Evolutionary conservation across 768 basidiomycete genomes (phyloP).

Genomic region (Leccinum arenicola): DNA sequence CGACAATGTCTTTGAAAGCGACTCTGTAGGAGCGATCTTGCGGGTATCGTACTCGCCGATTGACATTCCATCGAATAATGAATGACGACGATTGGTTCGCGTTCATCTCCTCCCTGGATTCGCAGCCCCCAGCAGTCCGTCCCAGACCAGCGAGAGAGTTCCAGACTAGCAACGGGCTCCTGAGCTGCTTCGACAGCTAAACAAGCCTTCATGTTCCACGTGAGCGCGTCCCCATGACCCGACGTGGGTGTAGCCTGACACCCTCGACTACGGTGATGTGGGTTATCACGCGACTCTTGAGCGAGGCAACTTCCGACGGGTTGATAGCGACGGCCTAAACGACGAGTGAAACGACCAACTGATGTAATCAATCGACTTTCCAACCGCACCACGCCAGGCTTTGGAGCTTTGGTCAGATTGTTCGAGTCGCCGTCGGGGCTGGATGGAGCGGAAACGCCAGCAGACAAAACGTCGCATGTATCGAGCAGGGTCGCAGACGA

Average conservation of each 20-base stretch:
- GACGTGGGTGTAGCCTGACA: not conserved
- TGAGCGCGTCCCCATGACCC: not conserved
- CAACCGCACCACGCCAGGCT: not conserved
- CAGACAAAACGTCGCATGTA: not conserved
- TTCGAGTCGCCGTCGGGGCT: not conserved
- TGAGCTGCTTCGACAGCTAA: slow-evolving; percentile 4
- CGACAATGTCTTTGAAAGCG: slow-evolving; percentile 6
- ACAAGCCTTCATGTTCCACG: not conserved
- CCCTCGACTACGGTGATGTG: slow-evolving; percentile 15
- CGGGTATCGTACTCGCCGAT: not conserved
- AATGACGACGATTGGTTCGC: too few species aligned
- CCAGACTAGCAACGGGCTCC: slow-evolving; percentile 9
- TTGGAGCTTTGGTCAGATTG: not conserved
- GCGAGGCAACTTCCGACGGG: not conserved
- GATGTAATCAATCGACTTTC: not conserved
- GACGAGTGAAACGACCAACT: not conserved
- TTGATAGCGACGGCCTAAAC: not conserved
- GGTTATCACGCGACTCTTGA: not conserved
- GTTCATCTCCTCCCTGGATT: not conserved
- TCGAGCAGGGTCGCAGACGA: not conserved
- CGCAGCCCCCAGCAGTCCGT: not conserved
- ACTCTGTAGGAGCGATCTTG: not conserved
- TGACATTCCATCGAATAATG: slow-evolving; percentile 11
- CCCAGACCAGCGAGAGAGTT: slow-evolving; percentile 6
- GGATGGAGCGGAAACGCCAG: not conserved